Evolutionary conservation across 1,139 yeast genomes (phyloP).

Genomic region (Geotrichum candidum): DNA sequence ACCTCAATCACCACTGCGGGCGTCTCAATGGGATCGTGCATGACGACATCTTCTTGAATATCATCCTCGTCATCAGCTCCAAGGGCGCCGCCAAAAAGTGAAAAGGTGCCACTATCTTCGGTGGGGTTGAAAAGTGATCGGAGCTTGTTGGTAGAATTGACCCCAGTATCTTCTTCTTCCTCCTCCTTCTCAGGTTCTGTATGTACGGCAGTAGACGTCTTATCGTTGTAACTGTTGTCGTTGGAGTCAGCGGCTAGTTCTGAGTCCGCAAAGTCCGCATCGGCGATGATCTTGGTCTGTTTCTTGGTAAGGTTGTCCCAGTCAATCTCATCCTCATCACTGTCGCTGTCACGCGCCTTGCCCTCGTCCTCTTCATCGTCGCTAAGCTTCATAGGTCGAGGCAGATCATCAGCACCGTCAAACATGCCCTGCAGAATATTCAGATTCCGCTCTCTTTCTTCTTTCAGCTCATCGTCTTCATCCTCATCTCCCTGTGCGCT

Average conservation of each 20-base stretch:
- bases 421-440: conserved; percentile 25
- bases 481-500: conserved; percentile 9
- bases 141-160: conserved; percentile 35
- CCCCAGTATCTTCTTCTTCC: conserved; percentile 24
- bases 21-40: conserved; percentile 16
- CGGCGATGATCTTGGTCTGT: conserved; percentile 1
- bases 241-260: background rate
- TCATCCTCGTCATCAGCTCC: conserved; percentile 23
- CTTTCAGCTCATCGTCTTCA: conserved; percentile 21
- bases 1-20: conserved; percentile 32
- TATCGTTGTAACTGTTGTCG: background rate
- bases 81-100: conserved; percentile 26
- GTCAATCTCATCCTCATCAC: conserved; percentile 27
- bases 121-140: conserved; percentile 58
- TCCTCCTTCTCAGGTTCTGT: conserved; percentile 13
- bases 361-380: conserved; percentile 18
- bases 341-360: conserved; percentile 33
- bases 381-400: conserved; percentile 26
- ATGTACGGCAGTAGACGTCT: conserved; percentile 22
- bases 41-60: conserved; percentile 9
- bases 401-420: conserved; percentile 24
- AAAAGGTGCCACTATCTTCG: conserved; percentile 25
- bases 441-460: conserved; percentile 25
- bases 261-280: background rate
- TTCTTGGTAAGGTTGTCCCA: conserved; percentile 10